A percentile compares a stretch with the other conserved stretches of the same genome.
These are phyloP conservation scores for Lactifluus pinguis DNA, from an alignment of 768 basidiomycete genomes.

Conservation along the genomic window DNA sequence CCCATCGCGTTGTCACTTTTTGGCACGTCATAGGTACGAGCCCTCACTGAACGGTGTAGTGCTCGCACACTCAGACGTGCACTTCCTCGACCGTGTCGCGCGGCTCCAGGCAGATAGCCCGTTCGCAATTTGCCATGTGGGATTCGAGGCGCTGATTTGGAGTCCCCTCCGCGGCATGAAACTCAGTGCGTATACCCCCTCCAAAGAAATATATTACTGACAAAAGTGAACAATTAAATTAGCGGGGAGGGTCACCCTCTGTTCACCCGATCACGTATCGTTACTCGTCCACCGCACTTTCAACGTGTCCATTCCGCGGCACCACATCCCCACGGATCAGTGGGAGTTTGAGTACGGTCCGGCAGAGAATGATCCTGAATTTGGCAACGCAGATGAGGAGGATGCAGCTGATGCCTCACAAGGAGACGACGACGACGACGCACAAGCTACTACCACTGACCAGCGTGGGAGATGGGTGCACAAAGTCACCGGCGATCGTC, in stretches of 20 bases:
- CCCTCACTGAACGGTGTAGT: constrained; percentile 82
- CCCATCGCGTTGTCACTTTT: too few relatives aligned
- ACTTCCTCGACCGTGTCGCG: constrained; percentile 55
- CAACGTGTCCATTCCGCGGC: constrained; percentile 89
- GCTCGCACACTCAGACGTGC: constrained; percentile 73
- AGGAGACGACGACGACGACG: constrained; percentile 13
- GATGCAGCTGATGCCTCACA: constrained; percentile 20
- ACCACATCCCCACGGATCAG: constrained; percentile 73
- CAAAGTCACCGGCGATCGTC: constrained; percentile 50
- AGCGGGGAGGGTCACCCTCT: constrained; percentile 85
- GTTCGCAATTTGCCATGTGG: constrained; percentile 63
- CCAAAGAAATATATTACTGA: not conserved
- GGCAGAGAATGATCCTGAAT: constrained; percentile 72
- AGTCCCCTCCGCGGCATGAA: constrained; percentile 75
- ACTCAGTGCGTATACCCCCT: constrained; percentile 44
- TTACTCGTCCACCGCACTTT: constrained; percentile 86
- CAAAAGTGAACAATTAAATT: not conserved
- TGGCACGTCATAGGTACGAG: constrained; percentile 55
- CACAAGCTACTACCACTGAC: constrained; percentile 33
- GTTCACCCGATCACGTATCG: constrained; percentile 87
- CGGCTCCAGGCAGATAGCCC: constrained; percentile 77
- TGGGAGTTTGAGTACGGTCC: constrained; percentile 86
- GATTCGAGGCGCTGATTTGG: constrained; percentile 85
- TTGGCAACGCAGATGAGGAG: constrained; percentile 31
- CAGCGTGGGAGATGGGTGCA: constrained; percentile 74